Evolutionary conservation across 352 stramenopile genomes (phyloP).

Genomic region (Phytophthora nicotianae): DNA sequence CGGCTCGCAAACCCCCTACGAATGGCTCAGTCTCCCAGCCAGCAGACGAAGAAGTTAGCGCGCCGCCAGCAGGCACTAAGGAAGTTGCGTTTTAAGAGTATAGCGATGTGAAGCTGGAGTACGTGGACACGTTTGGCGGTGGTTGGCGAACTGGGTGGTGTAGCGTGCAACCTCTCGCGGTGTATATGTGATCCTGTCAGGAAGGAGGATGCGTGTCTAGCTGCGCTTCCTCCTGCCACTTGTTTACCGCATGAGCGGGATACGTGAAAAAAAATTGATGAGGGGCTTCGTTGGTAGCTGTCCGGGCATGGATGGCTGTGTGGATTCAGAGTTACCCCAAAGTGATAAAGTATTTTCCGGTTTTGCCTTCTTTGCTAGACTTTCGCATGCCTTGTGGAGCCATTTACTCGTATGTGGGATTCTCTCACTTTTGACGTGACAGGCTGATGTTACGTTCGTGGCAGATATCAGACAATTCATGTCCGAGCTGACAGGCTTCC

Average conservation of each 20-base stretch:
- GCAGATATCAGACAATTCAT: conserved; percentile 15
- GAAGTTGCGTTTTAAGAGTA: conserved; percentile 84
- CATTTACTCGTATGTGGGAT: neutral
- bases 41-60: conserved; percentile 33
- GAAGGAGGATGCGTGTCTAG: conserved; percentile 17
- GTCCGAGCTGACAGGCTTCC: conserved; percentile 26
- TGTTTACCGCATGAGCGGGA: conserved; percentile 25
- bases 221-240: conserved; percentile 18
- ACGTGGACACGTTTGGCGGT: conserved; percentile 17
- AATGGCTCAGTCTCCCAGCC: conserved; percentile 19
- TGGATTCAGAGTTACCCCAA: conserved; percentile 28
- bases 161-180: conserved; percentile 11
- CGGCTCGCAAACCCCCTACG: conserved; percentile 28
- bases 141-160: conserved; percentile 8
- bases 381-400: conserved; percentile 1
- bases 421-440: neutral
- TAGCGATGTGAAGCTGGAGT: conserved; percentile 26
- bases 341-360: conserved; percentile 44
- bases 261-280: conserved; percentile 35
- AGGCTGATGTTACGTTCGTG: conserved; percentile 1
- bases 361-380: conserved; percentile 34
- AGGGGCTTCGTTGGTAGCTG: conserved; percentile 23
- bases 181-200: conserved; percentile 39
- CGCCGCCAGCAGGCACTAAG: conserved; percentile 47
- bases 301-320: conserved; percentile 15